Evolutionary conservation across 768 basidiomycete species (phyloP).

Genomic region (Gloeostereum incarnatum): DNA sequence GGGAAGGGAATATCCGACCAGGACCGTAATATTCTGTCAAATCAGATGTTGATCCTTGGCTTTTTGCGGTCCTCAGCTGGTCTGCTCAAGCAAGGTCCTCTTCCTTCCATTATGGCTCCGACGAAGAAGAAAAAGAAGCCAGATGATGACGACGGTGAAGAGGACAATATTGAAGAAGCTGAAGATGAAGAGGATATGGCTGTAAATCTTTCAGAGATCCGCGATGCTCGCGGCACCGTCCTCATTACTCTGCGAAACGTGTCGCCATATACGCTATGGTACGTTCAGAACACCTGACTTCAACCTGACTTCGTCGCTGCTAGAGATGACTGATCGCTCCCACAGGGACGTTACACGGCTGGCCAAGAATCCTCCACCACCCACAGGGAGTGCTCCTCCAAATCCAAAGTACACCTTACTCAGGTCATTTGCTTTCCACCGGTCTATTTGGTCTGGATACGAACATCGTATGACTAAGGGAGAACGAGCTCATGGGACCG

Average conservation of each 20-base stretch:
- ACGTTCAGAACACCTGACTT: conserved; percentile 13
- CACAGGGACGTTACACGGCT: conserved; percentile 68
- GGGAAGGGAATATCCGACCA: conserved; percentile 90
- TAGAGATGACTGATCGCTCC: too few relatives aligned
- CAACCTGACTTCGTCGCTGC: conserved; percentile 7
- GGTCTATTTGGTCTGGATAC: conserved; percentile 71
- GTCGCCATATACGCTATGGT: conserved; percentile 85
- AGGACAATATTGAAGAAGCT: conserved; percentile 20
- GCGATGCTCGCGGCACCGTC: conserved; percentile 50
- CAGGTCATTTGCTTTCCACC: conserved; percentile 74
- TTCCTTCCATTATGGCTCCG: conserved; percentile 30
- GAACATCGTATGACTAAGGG: conserved; percentile 95
- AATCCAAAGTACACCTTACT: conserved; percentile 65
- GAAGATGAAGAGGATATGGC: conserved; percentile 13
- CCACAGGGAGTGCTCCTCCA: conserved; percentile 31
- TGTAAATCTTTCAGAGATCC: conserved; percentile 9
- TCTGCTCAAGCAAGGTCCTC: conserved; percentile 47
- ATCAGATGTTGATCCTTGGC: conserved; percentile 74
- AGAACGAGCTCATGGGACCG: conserved; percentile 55
- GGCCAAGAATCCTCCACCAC: conserved; percentile 63
- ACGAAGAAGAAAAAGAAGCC: conserved; percentile 34
- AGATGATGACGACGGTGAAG: conserved; percentile 37
- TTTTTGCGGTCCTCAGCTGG: conserved; percentile 71
- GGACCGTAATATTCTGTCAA: conserved; percentile 85
- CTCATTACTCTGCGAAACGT: conserved; percentile 85